These are phyloP conservation scores for Leptographium wingfieldii DNA, from an alignment of 2,329 filamentous ascomycete genomes.

Conservation along the genomic window DNA sequence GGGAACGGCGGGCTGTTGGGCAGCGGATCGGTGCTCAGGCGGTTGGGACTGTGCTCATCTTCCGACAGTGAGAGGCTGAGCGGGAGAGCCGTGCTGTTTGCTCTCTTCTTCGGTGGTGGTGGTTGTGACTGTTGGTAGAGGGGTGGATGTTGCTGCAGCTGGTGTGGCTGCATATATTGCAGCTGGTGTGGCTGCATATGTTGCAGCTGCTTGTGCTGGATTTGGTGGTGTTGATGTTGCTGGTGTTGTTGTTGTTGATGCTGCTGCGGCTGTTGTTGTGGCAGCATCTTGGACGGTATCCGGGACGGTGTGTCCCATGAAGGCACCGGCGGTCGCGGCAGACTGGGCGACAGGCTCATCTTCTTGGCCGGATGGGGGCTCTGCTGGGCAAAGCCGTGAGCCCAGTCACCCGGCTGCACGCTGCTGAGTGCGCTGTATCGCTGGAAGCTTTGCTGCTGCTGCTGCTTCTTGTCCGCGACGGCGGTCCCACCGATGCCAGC, in stretches of 20 bases:
- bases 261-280: slow-evolving; percentile 6
- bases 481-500: neutral
- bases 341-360: slow-evolving; percentile 37
- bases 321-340: slow-evolving; percentile 40
- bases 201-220: slow-evolving; percentile 10
- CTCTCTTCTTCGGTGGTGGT: slow-evolving; percentile 9
- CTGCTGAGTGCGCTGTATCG: slow-evolving; percentile 20
- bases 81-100: slow-evolving; percentile 20
- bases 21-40: slow-evolving; percentile 30
- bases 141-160: neutral
- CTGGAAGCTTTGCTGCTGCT: slow-evolving; percentile 15
- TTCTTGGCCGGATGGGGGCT: slow-evolving; percentile 39
- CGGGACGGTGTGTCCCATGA: slow-evolving; percentile 31
- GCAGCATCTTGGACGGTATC: neutral
- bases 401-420: slow-evolving; percentile 31
- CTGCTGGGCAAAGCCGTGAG: slow-evolving; percentile 24
- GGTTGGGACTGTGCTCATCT: slow-evolving; percentile 44
- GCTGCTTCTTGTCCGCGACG: slow-evolving; percentile 26
- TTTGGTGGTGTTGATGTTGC: neutral
- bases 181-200: neutral
- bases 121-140: neutral
- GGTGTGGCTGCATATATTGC: neutral
- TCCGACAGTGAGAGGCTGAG: slow-evolving; percentile 46
- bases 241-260: slow-evolving; percentile 2
- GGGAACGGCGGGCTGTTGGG: slow-evolving; percentile 32